These are phyloP conservation scores for Nicotiana rustica DNA, from an alignment of 305 asterid genomes.

Conservation along the genomic window DNA sequence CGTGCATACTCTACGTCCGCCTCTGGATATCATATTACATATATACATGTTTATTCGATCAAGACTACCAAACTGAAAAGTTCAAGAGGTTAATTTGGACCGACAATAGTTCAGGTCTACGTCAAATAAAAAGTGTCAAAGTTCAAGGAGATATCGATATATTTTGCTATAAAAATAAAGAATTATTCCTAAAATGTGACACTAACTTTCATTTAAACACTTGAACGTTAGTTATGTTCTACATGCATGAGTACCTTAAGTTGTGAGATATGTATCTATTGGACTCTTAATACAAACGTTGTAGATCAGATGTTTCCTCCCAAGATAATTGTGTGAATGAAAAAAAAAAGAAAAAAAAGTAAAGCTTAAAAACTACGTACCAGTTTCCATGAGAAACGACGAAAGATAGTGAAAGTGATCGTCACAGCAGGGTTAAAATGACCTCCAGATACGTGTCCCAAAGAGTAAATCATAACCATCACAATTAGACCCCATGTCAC, in stretches of 20 bases:
- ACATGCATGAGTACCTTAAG: background rate
- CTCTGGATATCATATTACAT: too few relatives aligned
- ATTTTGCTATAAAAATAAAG: too few relatives aligned
- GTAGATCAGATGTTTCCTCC: background rate
- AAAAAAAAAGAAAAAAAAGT: background rate
- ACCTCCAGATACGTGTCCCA: conserved; percentile 87
- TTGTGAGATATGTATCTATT: background rate
- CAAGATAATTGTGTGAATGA: background rate
- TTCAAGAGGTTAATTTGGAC: too few relatives aligned
- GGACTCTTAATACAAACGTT: background rate
- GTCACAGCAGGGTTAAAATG: conserved; percentile 91
- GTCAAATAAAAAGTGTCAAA: too few relatives aligned
- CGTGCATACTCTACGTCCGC: too few relatives aligned
- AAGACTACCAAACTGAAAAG: too few relatives aligned
- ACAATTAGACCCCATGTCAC: conserved; percentile 81
- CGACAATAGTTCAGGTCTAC: too few relatives aligned
- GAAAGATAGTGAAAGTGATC: conserved; percentile 58
- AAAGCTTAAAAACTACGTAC: conserved; percentile 30
- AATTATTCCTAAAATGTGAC: too few relatives aligned
- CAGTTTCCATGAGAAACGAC: conserved; percentile 71
- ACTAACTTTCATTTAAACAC: background rate
- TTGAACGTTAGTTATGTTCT: background rate
- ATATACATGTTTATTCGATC: too few relatives aligned
- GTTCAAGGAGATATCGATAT: too few relatives aligned
- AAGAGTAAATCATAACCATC: conserved; percentile 70